Base-by-base conservation (phyloP, 805 yeast genomes). In the Candida golubevii region DNA sequence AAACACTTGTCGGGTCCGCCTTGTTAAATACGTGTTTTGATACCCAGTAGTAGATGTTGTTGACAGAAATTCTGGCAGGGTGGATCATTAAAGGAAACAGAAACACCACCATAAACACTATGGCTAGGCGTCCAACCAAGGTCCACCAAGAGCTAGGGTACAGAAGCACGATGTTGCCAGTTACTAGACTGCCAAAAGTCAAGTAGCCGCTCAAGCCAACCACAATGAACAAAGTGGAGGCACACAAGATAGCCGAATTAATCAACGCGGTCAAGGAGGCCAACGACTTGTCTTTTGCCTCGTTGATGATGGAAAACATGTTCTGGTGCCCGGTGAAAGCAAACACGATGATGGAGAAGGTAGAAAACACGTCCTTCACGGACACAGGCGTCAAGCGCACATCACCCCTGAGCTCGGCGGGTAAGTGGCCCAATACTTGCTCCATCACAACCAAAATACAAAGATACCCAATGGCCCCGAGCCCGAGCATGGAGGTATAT, bases 301-400 rank as follows among this genome's bases (percentile, higher is more conserved):
- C 98, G 57, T 90, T 91, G 43, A 89, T 78, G 44, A 90, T 78
- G 1, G 96, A 80, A 57, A 88, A 88, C 88, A 88, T 88, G 66
- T 91, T 91, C 63, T 91, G 97, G 59, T 91, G 97, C 57, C 97
- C 93, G 0, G 98, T 91, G 65, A 82, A 91, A 0, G 97, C 96
- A 71, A 91, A 90, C 11, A 91, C 91, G 54, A 89, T 82, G 50
- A 90, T 85, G n/a, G 97, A 95, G 60, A 90, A 80, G 9, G 93
- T 80, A 26, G 67, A 60, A 23, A 85, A 74, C 14, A 90, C 72
- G n/a, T 48, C 79, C 48, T 52, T 72, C 44, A 45, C 76, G 58
- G 41, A 85, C 62, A 60, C 53, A 1, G 75, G 75, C 37, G 59
- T 54, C 42, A 60, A 56, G 8, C 55, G 49, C n/a, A 54, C 55